Conservation (phyloP, 2,329 filamentous ascomycete genomes). For the Fusarium napiforme region DNA sequence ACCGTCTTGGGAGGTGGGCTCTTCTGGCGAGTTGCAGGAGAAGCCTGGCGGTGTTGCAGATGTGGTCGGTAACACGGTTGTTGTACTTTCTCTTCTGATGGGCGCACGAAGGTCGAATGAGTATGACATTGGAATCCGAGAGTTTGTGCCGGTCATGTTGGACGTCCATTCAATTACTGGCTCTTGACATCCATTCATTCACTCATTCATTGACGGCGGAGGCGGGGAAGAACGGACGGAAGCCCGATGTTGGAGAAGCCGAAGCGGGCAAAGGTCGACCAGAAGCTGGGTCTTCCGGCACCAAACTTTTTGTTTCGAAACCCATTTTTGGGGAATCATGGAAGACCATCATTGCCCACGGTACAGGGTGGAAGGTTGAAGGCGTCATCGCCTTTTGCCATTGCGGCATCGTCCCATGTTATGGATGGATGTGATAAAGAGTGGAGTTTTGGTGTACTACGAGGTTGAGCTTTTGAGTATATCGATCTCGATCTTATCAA, state of each 20-base stretch:
- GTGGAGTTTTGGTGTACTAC: not conserved
- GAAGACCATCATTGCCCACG: not conserved
- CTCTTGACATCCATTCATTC: not conserved
- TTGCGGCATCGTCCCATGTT: not conserved
- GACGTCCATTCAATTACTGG: not conserved
- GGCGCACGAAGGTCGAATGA: not conserved
- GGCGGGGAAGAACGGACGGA: conserved; percentile 3
- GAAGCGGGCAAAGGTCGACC: not conserved
- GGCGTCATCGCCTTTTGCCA: not conserved
- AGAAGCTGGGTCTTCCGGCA: not conserved
- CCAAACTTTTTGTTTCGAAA: not conserved
- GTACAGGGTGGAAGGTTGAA: not conserved
- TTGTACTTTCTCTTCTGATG: not conserved
- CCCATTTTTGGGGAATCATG: not conserved
- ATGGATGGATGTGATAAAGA: not conserved
- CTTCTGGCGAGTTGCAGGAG: not conserved
- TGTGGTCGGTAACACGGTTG: not conserved
- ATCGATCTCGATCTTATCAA: not conserved
- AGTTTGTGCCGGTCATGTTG: not conserved
- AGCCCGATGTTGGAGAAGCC: not conserved
- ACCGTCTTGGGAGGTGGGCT: not conserved
- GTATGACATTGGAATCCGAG: not conserved
- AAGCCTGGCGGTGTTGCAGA: not conserved
- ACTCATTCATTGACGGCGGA: not conserved
- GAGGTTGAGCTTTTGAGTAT: not conserved